Conservation (phyloP, 768 basidiomycete species). For the Suillus alpinus region DNA sequence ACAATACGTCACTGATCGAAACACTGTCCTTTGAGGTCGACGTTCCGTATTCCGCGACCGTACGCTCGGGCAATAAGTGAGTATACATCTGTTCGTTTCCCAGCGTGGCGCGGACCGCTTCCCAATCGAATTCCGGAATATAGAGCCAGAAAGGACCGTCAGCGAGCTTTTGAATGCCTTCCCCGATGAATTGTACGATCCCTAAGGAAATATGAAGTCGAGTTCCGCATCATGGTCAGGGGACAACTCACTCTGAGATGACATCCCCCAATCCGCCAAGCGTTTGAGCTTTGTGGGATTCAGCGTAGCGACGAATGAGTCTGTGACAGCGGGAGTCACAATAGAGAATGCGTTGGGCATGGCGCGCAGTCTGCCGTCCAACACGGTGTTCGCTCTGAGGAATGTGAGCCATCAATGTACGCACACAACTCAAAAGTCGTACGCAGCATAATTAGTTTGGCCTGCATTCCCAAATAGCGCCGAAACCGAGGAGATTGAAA, state of each 20-base stretch:
- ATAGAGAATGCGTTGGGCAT: conserved; percentile 32
- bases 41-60: conserved; percentile 8
- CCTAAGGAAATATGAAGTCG: conserved; percentile 9
- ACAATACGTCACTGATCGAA: conserved; percentile 14
- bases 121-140: conserved; percentile 35
- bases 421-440: neutral
- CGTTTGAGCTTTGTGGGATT: neutral
- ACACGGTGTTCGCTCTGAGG: neutral
- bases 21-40: conserved; percentile 5
- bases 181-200: conserved; percentile 30
- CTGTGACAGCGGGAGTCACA: conserved; percentile 33
- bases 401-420: neutral
- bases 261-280: neutral
- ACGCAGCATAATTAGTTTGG: conserved; percentile 23
- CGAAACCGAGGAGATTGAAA: conserved; percentile 33
- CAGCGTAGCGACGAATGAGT: conserved; percentile 13
- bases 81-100: conserved; percentile 19
- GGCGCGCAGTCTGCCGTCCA: neutral
- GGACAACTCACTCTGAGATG: neutral
- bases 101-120: conserved; percentile 17
- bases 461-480: conserved; percentile 31
- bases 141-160: conserved; percentile 23
- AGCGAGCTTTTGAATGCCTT: conserved; percentile 29
- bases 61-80: conserved; percentile 16
- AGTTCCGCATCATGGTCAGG: neutral